Conservation (phyloP, 345 rosid genomes). For the Laguncularia racemosa region DNA sequence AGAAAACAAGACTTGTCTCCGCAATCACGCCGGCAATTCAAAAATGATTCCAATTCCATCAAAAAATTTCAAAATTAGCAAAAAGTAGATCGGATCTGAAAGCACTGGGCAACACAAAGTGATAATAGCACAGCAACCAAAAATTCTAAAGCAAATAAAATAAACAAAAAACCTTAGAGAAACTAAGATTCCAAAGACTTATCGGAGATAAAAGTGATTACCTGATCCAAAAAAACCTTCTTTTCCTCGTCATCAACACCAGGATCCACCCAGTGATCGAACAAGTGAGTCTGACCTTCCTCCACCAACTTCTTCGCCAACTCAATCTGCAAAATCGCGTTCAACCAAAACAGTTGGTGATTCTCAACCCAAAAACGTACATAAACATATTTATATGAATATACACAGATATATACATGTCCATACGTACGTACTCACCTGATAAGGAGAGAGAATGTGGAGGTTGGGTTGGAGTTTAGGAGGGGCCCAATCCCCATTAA, state of each 20-base stretch:
- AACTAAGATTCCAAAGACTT: neutral
- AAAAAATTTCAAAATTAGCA: neutral
- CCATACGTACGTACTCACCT: constrained; percentile 16
- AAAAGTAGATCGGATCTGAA: neutral
- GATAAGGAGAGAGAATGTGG: constrained; percentile 42
- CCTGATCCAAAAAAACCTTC: constrained; percentile 65
- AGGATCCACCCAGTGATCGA: constrained; percentile 66
- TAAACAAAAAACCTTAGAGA: neutral
- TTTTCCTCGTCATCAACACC: constrained; percentile 65
- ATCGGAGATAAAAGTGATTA: constrained; percentile 8
- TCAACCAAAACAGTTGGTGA: constrained; percentile 2
- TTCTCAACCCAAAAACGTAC: neutral
- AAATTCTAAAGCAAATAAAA: neutral
- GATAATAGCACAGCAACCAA: too few relatives aligned
- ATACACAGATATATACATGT: neutral
- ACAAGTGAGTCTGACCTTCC: constrained; percentile 68
- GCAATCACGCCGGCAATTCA: too few relatives aligned
- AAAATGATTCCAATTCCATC: too few relatives aligned
- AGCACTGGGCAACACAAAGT: neutral
- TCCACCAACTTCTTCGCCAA: constrained; percentile 66
- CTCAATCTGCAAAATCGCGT: constrained; percentile 40
- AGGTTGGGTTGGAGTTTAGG: constrained; percentile 59
- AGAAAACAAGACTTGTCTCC: too few relatives aligned
- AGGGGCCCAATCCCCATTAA: constrained; percentile 39
- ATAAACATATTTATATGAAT: neutral